These are phyloP conservation scores for Vaccinium darrowii DNA, from an alignment of 148 eudicot species.

Conservation along the genomic window DNA sequence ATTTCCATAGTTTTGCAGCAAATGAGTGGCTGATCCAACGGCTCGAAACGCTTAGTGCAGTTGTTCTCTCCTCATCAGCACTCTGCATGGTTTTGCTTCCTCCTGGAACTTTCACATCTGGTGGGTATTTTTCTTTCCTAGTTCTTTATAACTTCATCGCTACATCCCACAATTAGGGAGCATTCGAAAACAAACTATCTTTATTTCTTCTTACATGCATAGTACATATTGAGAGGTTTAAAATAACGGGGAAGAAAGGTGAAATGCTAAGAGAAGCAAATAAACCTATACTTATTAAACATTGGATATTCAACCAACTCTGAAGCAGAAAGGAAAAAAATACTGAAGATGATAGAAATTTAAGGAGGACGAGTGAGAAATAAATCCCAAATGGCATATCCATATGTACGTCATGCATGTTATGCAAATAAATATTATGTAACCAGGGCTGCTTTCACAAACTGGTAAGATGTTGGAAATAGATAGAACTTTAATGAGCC, in stretches of 20 bases:
- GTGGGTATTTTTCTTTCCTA: conserved; percentile 30
- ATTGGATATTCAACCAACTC: not conserved
- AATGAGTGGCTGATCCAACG: conserved; percentile 89
- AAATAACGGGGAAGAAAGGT: not conserved
- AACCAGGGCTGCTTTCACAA: not conserved
- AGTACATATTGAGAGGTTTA: not conserved
- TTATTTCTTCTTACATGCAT: not conserved
- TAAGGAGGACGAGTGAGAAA: not conserved
- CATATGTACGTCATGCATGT: not conserved
- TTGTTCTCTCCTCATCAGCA: conserved; percentile 75
- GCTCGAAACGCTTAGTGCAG: conserved; percentile 76
- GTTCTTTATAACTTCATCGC: not conserved
- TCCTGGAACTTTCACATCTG: conserved; percentile 80
- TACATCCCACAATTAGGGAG: not conserved
- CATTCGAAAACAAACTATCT: not conserved
- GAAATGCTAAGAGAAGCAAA: not conserved
- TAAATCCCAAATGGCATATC: not conserved
- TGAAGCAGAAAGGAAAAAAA: not conserved
- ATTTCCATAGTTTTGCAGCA: conserved; percentile 78
- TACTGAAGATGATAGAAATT: not conserved
- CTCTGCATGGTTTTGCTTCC: conserved; percentile 94
- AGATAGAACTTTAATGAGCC: not conserved
- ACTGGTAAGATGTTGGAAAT: not conserved
- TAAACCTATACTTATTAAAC: not conserved
- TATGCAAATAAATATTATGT: not conserved